phyloP scores from a whole-genome alignment of 768 basidiomycete genomes.

The Leccinellum luteum region DNA sequence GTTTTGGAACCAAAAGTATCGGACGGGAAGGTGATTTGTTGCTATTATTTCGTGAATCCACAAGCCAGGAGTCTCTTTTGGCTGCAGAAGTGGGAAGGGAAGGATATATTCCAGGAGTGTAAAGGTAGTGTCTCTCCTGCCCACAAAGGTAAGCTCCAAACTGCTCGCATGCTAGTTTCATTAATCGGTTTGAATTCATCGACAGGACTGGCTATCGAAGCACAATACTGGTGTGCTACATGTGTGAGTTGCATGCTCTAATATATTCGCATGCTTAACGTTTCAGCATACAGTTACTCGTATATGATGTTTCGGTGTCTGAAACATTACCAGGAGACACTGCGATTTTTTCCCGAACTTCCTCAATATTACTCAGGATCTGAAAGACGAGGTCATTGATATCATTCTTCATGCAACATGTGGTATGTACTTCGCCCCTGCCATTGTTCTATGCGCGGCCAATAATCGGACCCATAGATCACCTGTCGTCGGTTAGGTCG shows the following conservation, averaged over 20 bases:
- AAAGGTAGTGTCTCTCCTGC: slow-evolving; percentile 14
- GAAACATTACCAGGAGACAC: slow-evolving; percentile 17
- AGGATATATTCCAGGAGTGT: slow-evolving; percentile 28
- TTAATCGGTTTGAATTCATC: neutral
- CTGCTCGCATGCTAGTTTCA: too few species aligned
- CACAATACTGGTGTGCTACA: slow-evolving; percentile 35
- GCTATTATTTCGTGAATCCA: slow-evolving; percentile 57
- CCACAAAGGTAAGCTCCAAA: slow-evolving; percentile 23
- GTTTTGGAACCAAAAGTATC: slow-evolving; percentile 40
- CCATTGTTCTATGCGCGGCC: neutral
- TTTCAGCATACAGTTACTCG: neutral
- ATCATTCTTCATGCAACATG: slow-evolving; percentile 26
- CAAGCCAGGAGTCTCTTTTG: slow-evolving; percentile 49
- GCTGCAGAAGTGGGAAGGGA: slow-evolving; percentile 42
- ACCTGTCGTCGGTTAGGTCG: slow-evolving; percentile 27
- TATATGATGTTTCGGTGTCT: neutral
- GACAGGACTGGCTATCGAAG: slow-evolving; percentile 33
- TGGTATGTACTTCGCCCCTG: slow-evolving; percentile 13
- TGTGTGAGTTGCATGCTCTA: slow-evolving; percentile 4
- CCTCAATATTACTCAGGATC: slow-evolving; percentile 19
- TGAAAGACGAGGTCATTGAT: slow-evolving; percentile 25
- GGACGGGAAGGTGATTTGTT: slow-evolving; percentile 25
- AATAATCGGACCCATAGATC: slow-evolving; percentile 13
- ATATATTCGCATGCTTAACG: slow-evolving; percentile 4
- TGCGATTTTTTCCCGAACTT: slow-evolving; percentile 32